Percentiles rank a stretch among this genome's conserved stretches.
phyloP scores from a whole-genome alignment of 768 basidiomycete genomes.

The Suillus variegatus region DNA sequence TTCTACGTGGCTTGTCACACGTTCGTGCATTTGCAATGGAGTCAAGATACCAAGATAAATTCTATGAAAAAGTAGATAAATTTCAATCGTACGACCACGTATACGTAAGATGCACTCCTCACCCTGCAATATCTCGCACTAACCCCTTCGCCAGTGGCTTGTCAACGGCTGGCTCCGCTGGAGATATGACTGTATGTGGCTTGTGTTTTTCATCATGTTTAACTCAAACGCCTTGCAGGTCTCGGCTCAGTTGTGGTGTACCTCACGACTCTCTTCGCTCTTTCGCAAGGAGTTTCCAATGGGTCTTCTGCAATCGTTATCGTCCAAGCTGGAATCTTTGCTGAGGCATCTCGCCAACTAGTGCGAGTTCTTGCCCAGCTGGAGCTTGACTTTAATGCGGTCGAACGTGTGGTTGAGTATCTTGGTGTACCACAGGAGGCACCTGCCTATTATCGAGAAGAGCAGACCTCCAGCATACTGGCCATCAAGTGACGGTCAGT shows the following conservation, averaged over 20 bases:
- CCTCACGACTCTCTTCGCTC: slow-evolving; percentile 66
- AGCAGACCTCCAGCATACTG: slow-evolving; percentile 70
- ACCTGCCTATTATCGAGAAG: slow-evolving; percentile 56
- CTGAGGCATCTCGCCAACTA: slow-evolving; percentile 65
- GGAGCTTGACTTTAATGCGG: slow-evolving; percentile 74
- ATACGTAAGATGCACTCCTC: slow-evolving; percentile 43
- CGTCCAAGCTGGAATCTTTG: slow-evolving; percentile 67
- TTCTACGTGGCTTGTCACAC: slow-evolving; percentile 65
- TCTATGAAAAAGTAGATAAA: slow-evolving; percentile 61
- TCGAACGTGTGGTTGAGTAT: slow-evolving; percentile 75
- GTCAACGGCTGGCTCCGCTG: slow-evolving; percentile 70
- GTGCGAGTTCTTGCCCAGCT: slow-evolving; percentile 71
- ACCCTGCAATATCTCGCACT: not conserved
- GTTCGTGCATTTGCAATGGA: slow-evolving; percentile 77
- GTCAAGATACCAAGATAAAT: slow-evolving; percentile 60
- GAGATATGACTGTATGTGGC: slow-evolving; percentile 67
- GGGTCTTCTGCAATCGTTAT: slow-evolving; percentile 74
- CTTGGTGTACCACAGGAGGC: slow-evolving; percentile 69
- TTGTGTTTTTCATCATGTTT: not conserved
- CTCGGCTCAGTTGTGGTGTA: slow-evolving; percentile 74
- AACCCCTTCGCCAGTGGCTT: slow-evolving; percentile 49
- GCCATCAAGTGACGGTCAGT: slow-evolving; percentile 61
- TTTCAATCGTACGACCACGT: slow-evolving; percentile 74
- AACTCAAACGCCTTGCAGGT: slow-evolving; percentile 34
- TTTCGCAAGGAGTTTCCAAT: slow-evolving; percentile 54